Percentiles rank a stretch among this genome's conserved stretches.
phyloP scores from a whole-genome alignment of 2,329 filamentous ascomycete species.

The Cladosporium cucumerinum region DNA sequence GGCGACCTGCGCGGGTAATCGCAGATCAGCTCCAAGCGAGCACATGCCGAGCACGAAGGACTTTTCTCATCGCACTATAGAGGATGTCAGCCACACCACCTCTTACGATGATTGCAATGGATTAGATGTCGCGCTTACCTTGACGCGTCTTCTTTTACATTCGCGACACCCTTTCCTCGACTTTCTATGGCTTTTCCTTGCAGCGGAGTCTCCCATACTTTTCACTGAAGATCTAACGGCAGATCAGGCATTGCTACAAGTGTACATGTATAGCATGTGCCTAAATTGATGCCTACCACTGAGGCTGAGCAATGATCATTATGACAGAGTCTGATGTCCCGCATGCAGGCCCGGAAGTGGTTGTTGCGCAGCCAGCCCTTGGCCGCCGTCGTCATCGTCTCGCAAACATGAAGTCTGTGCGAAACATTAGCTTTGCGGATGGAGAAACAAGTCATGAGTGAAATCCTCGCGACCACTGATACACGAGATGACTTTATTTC shows the following conservation, averaged over 20 bases:
- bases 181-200: conserved; percentile 3
- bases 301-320: background rate
- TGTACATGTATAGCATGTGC: background rate
- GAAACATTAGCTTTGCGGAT: background rate
- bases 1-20: background rate
- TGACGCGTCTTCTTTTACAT: conserved; percentile 6
- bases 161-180: conserved; percentile 11
- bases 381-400: background rate
- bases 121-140: background rate
- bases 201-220: background rate
- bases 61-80: conserved; percentile 6
- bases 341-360: background rate
- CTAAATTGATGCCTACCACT: background rate
- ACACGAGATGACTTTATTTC: background rate
- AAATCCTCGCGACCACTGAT: background rate
- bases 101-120: fast-evolving
- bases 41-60: conserved; percentile 10
- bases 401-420: background rate
- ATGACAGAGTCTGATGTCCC: background rate
- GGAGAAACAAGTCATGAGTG: background rate
- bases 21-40: conserved; percentile 10
- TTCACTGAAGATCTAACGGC: background rate
- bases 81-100: background rate
- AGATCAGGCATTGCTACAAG: background rate
- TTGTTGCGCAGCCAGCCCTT: background rate